Evolutionary conservation across 108 stramenopile species (phyloP).

Genomic region (Nitzschia palea): DNA sequence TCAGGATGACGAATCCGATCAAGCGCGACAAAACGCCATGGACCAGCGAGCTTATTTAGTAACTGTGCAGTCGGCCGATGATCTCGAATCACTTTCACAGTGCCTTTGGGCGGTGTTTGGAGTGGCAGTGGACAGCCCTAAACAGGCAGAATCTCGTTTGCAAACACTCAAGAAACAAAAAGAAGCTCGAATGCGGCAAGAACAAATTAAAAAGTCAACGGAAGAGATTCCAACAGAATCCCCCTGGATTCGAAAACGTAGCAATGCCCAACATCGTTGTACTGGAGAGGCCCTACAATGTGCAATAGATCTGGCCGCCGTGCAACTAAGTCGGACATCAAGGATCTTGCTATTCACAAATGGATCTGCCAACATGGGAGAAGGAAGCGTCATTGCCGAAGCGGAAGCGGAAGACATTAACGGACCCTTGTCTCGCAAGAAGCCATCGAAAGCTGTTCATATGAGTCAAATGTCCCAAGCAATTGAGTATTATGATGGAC

Average conservation of each 20-base stretch:
- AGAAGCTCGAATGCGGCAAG: slow-evolving; percentile 37
- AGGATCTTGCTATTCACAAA: slow-evolving; percentile 63
- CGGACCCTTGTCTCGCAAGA: neutral
- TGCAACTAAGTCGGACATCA: slow-evolving; percentile 15
- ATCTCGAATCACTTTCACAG: slow-evolving; percentile 17
- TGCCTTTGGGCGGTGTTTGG: slow-evolving; percentile 47
- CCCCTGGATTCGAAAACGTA: slow-evolving; percentile 32
- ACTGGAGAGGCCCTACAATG: slow-evolving; percentile 55
- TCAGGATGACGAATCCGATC: neutral
- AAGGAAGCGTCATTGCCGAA: slow-evolving; percentile 39
- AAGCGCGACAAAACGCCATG: slow-evolving; percentile 2
- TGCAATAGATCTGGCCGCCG: slow-evolving; percentile 44
- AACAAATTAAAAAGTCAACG: slow-evolving; percentile 7
- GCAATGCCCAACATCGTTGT: slow-evolving; percentile 21
- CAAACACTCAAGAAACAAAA: slow-evolving; percentile 41
- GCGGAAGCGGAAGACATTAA: neutral
- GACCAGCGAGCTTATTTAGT: slow-evolving; percentile 26
- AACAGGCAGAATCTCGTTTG: slow-evolving; percentile 21
- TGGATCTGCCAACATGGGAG: slow-evolving; percentile 59
- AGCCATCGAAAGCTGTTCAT: slow-evolving; percentile 21
- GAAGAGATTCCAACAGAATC: slow-evolving; percentile 22
- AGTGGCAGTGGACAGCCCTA: slow-evolving; percentile 8
- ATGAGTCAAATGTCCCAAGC: slow-evolving; percentile 28
- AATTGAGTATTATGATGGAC: slow-evolving; percentile 38
- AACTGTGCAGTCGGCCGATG: slow-evolving; percentile 1